These are phyloP conservation scores for Niveomyces coronatus DNA, from an alignment of 2,329 filamentous ascomycete species.

Conservation along the genomic window DNA sequence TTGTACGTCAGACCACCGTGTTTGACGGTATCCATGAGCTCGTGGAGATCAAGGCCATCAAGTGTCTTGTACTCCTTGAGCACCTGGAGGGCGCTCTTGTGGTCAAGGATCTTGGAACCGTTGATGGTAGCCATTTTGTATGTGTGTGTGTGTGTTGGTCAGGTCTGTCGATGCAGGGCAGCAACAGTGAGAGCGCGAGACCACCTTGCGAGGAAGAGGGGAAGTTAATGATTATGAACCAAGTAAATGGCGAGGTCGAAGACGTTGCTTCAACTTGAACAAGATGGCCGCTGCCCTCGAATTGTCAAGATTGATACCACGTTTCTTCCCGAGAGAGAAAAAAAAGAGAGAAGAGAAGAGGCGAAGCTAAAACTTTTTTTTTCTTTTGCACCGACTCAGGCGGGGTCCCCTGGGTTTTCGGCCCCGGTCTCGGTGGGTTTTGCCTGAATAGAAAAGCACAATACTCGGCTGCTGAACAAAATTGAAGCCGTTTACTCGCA, in stretches of 20 bases:
- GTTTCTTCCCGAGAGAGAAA: slow-evolving; percentile 46
- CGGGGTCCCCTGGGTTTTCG: too few relatives aligned
- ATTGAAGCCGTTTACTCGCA: too few relatives aligned
- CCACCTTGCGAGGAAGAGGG: too few relatives aligned
- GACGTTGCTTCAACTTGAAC: slow-evolving; percentile 22
- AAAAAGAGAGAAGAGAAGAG: slow-evolving; percentile 31
- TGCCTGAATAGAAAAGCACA: too few relatives aligned
- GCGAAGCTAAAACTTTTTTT: slow-evolving; percentile 32
- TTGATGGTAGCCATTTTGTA: slow-evolving; percentile 55
- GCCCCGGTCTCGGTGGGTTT: too few relatives aligned
- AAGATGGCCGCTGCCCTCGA: slow-evolving; percentile 22
- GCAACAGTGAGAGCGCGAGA: too few relatives aligned
- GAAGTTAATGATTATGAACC: slow-evolving; percentile 17
- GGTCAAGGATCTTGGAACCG: slow-evolving; percentile 56
- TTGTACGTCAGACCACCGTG: slow-evolving; percentile 97
- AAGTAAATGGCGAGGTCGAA: slow-evolving; percentile 31
- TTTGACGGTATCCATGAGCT: slow-evolving; percentile 81
- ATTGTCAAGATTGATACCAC: slow-evolving; percentile 29
- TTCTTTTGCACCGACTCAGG: too few relatives aligned
- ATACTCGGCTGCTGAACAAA: too few relatives aligned
- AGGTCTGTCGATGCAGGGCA: too few relatives aligned
- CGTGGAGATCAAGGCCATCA: slow-evolving; percentile 81
- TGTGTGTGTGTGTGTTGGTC: slow-evolving; percentile 22
- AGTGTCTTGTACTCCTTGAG: slow-evolving; percentile 68
- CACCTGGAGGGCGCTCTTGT: slow-evolving; percentile 64